Percentiles rank a stretch among this genome's conserved stretches.
Evolutionary conservation across 169 alveolate genomes (phyloP).

Genomic region (Plasmodium vivax): DNA sequence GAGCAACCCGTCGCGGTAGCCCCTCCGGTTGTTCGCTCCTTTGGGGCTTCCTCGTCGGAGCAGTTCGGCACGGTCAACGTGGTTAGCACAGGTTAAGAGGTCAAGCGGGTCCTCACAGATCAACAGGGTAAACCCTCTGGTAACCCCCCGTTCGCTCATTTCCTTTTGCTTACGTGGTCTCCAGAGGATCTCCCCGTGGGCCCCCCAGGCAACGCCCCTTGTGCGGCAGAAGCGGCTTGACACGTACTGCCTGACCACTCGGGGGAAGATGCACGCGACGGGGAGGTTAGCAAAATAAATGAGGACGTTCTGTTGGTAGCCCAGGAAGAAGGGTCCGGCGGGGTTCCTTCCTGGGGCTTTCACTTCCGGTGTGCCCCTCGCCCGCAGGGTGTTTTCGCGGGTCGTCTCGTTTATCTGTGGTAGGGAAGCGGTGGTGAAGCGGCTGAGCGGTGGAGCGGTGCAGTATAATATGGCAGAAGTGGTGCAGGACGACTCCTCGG

Average conservation of each 20-base stretch:
- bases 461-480: background rate
- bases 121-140: too few species aligned
- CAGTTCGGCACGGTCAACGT: too few species aligned
- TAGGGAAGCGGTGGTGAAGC: background rate
- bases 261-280: background rate
- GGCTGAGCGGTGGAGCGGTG: background rate
- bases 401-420: slow-evolving; percentile 60
- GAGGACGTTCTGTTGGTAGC: slow-evolving; percentile 22
- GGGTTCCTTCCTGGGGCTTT: background rate
- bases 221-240: background rate
- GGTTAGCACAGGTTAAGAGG: too few species aligned
- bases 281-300: slow-evolving; percentile 32
- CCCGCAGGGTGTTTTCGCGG: slow-evolving; percentile 13
- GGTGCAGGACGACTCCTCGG: background rate
- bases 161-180: background rate
- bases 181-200: slow-evolving; percentile 53
- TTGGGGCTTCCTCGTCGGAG: too few species aligned
- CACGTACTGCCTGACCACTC: background rate
- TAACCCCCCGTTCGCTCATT: background rate
- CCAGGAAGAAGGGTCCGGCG: slow-evolving; percentile 1
- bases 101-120: too few species aligned
- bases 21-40: background rate
- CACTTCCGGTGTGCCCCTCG: background rate
- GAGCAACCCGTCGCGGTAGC: background rate
- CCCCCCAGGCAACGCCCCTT: background rate